Evolutionary conservation across 139 green algal genomes (phyloP).

Genomic region (Chlorella sp.): DNA sequence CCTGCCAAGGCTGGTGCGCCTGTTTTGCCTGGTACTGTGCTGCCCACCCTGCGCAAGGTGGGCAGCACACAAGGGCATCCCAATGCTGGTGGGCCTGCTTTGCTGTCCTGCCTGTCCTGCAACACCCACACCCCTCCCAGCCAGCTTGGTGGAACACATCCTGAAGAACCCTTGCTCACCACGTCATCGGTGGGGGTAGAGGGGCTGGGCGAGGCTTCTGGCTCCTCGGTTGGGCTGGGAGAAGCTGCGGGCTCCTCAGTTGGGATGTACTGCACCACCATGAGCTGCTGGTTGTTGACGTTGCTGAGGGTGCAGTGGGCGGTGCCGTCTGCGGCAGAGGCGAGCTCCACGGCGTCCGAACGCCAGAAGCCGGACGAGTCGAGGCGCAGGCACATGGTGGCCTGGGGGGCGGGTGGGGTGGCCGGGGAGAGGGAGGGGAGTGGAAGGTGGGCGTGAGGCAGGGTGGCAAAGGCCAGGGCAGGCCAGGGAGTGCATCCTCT

Average conservation of each 20-base stretch:
- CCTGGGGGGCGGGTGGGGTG: not conserved
- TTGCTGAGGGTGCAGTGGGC: slow-evolving; percentile 12
- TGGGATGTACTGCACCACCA: not conserved
- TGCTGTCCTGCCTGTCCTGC: not conserved
- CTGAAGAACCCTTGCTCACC: not conserved
- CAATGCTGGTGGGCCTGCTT: too few relatives aligned
- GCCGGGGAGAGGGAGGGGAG: not conserved
- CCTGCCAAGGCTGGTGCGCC: too few relatives aligned
- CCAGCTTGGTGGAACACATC: too few relatives aligned
- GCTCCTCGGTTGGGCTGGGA: not conserved
- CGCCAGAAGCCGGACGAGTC: slow-evolving; percentile 7
- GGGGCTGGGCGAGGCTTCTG: not conserved
- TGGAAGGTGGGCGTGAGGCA: not conserved
- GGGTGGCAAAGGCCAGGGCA: too few relatives aligned
- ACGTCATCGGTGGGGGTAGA: not conserved
- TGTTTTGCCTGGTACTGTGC: too few relatives aligned
- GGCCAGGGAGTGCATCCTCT: not conserved
- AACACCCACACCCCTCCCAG: not conserved
- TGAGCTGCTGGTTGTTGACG: slow-evolving; percentile 19
- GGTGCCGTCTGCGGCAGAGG: too few relatives aligned
- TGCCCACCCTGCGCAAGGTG: too few relatives aligned
- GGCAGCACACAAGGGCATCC: not conserved
- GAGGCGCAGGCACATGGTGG: slow-evolving; percentile 30
- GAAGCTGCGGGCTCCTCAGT: not conserved
- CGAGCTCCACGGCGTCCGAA: not conserved